phyloP scores from a whole-genome alignment of 305 asterid genomes.

The Galium porrigens region DNA sequence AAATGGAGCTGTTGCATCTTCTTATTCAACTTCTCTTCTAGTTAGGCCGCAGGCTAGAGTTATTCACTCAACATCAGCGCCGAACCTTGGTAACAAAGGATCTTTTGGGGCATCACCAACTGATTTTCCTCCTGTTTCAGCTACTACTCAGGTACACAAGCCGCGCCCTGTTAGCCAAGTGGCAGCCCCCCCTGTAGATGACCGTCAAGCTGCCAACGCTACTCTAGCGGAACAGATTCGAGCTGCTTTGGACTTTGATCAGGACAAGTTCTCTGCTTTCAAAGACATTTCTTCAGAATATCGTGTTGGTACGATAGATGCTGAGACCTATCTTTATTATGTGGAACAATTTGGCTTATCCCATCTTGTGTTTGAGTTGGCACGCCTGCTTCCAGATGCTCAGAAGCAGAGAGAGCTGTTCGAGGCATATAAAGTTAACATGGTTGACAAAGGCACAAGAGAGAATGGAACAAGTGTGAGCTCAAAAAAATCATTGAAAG shows the following conservation, averaged over 20 bases:
- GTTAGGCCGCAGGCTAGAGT: conserved; percentile 29
- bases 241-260: conserved; percentile 48
- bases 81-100: conserved; percentile 45
- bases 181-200: conserved; percentile 27
- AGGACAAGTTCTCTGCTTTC: conserved; percentile 59
- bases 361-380: conserved; percentile 75
- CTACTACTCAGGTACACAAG: conserved; percentile 37
- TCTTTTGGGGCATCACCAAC: conserved; percentile 29
- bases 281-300: conserved; percentile 66
- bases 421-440: conserved; percentile 45
- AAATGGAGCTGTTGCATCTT: conserved; percentile 16
- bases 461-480: conserved; percentile 28
- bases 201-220: conserved; percentile 73
- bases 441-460: conserved; percentile 21
- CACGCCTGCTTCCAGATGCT: conserved; percentile 65
- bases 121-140: conserved; percentile 77
- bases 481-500: conserved; percentile 29
- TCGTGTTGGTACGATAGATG: conserved; percentile 57
- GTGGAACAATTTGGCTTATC: conserved; percentile 84
- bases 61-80: conserved; percentile 71
- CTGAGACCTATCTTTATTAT: conserved; percentile 51
- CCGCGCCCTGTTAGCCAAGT: conserved; percentile 25
- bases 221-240: conserved; percentile 76
- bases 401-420: conserved; percentile 66
- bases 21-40: conserved; percentile 19